phyloP scores from a whole-genome alignment of 306 rosid species.

The apple (Malus domestica) region DNA sequence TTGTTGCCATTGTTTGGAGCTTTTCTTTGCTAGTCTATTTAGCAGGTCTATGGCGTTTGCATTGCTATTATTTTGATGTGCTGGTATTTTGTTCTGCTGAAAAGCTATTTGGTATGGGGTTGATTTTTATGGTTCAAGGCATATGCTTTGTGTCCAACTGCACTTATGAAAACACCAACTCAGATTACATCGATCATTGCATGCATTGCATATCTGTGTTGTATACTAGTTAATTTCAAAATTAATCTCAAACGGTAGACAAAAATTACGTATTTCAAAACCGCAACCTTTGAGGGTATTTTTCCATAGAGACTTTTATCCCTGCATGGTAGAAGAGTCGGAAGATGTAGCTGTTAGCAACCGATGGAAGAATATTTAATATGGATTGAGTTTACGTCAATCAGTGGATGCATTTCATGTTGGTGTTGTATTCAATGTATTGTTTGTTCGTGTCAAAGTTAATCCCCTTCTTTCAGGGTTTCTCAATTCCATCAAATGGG shows the following conservation, averaged over 20 bases:
- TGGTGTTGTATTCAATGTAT: not conserved
- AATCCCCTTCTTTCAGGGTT: conserved; percentile 1
- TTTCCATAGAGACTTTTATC: not conserved
- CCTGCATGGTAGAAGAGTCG: not conserved
- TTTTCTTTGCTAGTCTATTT: not conserved
- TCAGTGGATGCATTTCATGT: not conserved
- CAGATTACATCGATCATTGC: not conserved
- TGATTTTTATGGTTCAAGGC: not conserved
- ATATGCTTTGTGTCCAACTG: not conserved
- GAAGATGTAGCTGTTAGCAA: not conserved
- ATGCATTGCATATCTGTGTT: not conserved
- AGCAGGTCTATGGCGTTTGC: not conserved
- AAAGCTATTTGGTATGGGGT: not conserved
- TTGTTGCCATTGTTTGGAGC: not conserved
- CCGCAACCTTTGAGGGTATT: not conserved
- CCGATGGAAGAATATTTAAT: not conserved
- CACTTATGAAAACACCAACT: not conserved
- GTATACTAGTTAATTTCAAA: not conserved
- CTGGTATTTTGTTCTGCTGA: not conserved
- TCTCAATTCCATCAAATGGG: conserved; percentile 2
- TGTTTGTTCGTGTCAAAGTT: not conserved
- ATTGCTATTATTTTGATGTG: not conserved
- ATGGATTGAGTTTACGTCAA: not conserved
- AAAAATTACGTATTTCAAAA: not conserved
- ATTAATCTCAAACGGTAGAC: not conserved